Evolutionary conservation across 306 rosid species (phyloP), one percentile per base, ranked within the genome.

Genomic region (Abrus pulchellus): DNA sequence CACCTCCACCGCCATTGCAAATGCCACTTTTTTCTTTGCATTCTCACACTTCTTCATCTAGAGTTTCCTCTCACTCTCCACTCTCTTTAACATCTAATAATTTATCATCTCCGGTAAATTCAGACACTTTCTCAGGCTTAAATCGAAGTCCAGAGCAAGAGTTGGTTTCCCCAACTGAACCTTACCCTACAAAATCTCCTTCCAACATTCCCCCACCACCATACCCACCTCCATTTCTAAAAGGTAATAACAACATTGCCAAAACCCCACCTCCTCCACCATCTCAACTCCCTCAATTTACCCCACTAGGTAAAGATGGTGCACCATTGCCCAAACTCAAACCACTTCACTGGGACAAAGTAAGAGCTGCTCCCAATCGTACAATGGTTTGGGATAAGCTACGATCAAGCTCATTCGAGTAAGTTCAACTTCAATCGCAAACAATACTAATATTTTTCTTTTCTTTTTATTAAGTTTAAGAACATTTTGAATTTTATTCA

Each of bases 261-360:
- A 94, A 89, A 83, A 82, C 91, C 5, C 97, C 93, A 28, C 93
- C 97, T 47, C 99, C 97, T 77, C 97, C 94, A 12, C 93, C 98
- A 12, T 86, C 89, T 76, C 93, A 83, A 61, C 71, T 89, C 73
- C 94, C 91, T 72, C 97, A 78, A 32, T 79, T 88, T 54, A 78
- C 90, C 30, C 85, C 98, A 47, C 32, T 87, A 49, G 97, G 97
- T 41, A 96, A 90, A 90, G 99, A 93, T 75, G 98, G 94, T 79
- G 63, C 89, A 27, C 92, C 92, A 0, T 67, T 92, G 56, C 93
- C 98, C 28, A 96, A 92, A 85, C 89, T 96, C 53, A 96, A 96
- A 88, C 99, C 99, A 7, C 96, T 93, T 44, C 99, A 96, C n/a
- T 96, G 98, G 99, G 99, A 93, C 86, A 96, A 96, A 92, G 98